These are phyloP conservation scores for Colletotrichum gloeosporioides DNA, from an alignment of 2,329 filamentous ascomycete species.

Conservation along the genomic window DNA sequence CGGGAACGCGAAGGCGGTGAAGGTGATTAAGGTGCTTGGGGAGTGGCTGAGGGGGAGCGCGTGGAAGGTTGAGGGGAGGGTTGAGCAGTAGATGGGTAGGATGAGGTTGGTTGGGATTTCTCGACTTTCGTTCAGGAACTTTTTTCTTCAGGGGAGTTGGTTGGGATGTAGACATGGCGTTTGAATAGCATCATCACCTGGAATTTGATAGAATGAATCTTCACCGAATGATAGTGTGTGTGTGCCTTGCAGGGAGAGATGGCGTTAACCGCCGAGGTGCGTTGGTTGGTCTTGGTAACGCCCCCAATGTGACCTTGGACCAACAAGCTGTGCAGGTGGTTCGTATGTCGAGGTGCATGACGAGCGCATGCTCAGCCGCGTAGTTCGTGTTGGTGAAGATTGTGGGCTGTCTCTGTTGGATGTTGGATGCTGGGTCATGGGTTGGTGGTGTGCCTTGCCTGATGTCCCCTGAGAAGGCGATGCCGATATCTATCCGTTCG, in stretches of 20 bases:
- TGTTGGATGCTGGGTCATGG: neutral
- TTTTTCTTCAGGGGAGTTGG: neutral
- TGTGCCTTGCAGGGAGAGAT: neutral
- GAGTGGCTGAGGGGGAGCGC: constrained; percentile 34
- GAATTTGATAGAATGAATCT: accelerated
- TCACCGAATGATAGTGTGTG: accelerated
- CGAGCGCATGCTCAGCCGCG: neutral
- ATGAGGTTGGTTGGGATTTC: neutral
- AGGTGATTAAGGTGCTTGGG: constrained; percentile 32
- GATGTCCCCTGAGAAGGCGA: neutral
- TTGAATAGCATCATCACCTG: neutral
- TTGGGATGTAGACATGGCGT: neutral
- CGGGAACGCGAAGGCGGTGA: constrained; percentile 32
- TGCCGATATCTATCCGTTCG: neutral
- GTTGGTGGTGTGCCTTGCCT: neutral
- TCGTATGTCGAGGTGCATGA: neutral
- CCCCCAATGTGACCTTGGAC: neutral
- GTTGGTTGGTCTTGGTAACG: neutral
- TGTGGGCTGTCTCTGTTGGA: neutral
- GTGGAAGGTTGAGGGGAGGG: constrained; percentile 27
- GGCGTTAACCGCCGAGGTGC: neutral
- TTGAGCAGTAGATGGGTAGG: neutral
- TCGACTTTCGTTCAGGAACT: neutral
- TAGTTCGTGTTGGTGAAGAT: neutral
- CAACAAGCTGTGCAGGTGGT: neutral